A percentile compares a stretch with the other conserved stretches of the same genome.
These are phyloP conservation scores for Krasilnikovozyma curviuscula DNA, from an alignment of 768 basidiomycete genomes.

Conservation along the genomic window DNA sequence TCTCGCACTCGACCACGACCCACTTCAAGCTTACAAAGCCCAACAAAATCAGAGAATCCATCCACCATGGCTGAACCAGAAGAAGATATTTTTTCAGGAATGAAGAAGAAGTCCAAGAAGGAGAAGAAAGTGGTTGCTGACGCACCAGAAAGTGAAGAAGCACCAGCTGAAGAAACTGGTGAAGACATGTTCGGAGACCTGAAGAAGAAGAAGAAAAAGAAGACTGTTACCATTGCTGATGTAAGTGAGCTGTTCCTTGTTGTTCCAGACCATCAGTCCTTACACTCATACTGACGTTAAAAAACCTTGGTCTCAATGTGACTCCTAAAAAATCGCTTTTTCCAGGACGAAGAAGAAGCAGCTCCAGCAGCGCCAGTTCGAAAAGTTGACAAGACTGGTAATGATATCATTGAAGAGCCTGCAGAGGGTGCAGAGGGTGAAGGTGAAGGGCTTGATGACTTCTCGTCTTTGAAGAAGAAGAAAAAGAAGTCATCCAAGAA, in stretches of 20 bases:
- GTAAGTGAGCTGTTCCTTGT: conserved; percentile 10
- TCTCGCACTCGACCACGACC: no score
- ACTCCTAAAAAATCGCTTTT: not conserved
- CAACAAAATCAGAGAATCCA: no score
- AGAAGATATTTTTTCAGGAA: conserved; percentile 29
- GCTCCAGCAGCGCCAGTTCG: conserved; percentile 1
- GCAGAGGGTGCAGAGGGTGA: conserved; percentile 9
- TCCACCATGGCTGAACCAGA: conserved; percentile 24
- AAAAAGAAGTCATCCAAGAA: conserved; percentile 44
- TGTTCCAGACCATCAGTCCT: conserved; percentile 6
- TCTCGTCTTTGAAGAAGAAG: conserved; percentile 27
- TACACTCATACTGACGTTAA: not conserved
- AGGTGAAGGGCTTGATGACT: conserved; percentile 12
- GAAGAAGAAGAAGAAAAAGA: conserved; percentile 46
- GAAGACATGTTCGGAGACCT: conserved; percentile 86
- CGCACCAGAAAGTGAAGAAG: conserved; percentile 1
- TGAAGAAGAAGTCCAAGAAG: conserved; percentile 33
- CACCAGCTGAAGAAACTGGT: conserved; percentile 26
- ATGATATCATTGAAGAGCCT: conserved; percentile 15
- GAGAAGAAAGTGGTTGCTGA: conserved; percentile 26
- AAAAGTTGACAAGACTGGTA: conserved; percentile 12
- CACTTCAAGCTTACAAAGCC: no score
- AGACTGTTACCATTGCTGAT: conserved; percentile 28
- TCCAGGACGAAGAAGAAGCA: not conserved
- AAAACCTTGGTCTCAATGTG: not conserved